Conservation (phyloP, 306 rosid genomes). For the Quercus agrifolia region DNA sequence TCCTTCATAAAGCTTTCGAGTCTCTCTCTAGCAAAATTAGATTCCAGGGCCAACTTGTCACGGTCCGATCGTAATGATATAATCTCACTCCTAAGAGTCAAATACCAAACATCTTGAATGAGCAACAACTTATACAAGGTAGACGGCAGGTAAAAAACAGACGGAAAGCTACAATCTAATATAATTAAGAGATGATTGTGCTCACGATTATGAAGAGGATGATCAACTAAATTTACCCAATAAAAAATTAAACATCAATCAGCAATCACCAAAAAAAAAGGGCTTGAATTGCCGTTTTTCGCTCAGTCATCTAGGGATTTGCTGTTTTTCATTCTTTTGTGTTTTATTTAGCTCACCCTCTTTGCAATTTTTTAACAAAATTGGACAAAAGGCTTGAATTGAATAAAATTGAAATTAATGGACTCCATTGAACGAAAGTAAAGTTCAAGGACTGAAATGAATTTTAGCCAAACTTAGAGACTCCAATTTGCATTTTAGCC, state of each 20-base stretch:
- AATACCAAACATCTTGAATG: neutral
- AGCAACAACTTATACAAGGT: neutral
- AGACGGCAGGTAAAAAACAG: neutral
- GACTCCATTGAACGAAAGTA: no score
- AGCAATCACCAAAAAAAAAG: neutral
- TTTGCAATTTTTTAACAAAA: no score
- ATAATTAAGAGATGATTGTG: neutral
- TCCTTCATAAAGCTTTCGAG: constrained; percentile 74
- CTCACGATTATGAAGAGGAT: neutral
- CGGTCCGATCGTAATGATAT: constrained; percentile 64
- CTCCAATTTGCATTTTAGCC: no score
- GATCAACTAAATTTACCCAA: neutral
- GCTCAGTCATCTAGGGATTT: no score
- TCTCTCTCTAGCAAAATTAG: constrained; percentile 66
- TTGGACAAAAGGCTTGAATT: no score
- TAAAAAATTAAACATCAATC: neutral
- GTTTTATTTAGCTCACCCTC: no score
- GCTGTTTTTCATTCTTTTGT: no score
- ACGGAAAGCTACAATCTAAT: neutral
- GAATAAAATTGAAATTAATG: no score
- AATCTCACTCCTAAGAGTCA: constrained; percentile 58
- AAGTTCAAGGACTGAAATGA: no score
- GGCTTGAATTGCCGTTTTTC: no score
- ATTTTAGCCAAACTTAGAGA: no score
- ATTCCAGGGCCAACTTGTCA: constrained; percentile 68